phyloP scores from a whole-genome alignment of 768 basidiomycete genomes.

The Gloeophyllum trabeum region DNA sequence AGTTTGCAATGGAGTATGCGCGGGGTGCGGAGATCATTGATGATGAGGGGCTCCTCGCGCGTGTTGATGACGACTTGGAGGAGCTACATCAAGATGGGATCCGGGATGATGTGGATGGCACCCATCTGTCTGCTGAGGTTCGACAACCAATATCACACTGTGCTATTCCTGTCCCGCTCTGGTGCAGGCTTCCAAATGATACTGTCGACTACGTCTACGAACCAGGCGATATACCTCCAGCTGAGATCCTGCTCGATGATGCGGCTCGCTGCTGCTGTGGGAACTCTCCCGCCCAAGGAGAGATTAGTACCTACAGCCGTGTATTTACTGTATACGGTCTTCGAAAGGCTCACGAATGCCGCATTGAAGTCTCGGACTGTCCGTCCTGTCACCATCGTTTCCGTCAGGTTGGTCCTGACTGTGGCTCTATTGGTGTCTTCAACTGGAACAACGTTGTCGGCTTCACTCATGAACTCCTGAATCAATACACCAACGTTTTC shows the following conservation, averaged over 20 bases:
- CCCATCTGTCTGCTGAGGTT: not conserved
- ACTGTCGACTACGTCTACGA: too few relatives aligned
- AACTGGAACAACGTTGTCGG: conserved; percentile 10
- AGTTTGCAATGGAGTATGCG: not conserved
- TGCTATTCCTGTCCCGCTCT: not conserved
- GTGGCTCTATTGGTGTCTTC: conserved; percentile 4
- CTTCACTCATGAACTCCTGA: conserved; percentile 12
- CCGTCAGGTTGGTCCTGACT: conserved; percentile 8
- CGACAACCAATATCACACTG: too few relatives aligned
- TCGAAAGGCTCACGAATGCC: not conserved
- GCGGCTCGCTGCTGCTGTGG: not conserved
- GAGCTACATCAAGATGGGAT: not conserved
- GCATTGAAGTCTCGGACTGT: conserved; percentile 1
- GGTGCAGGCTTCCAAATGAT: not conserved
- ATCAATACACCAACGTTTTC: conserved; percentile 8
- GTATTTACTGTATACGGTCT: conserved; percentile 2
- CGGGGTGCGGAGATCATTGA: not conserved
- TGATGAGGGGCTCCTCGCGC: not conserved
- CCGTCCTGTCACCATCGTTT: not conserved
- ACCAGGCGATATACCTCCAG: too few relatives aligned
- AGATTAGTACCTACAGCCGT: not conserved
- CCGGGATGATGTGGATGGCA: not conserved
- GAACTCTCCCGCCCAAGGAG: not conserved
- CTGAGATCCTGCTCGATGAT: too few relatives aligned
- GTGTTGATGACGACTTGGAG: not conserved